Base-by-base conservation (phyloP, 108 stramenopile genomes). In the Nitzschia putrida region DNA sequence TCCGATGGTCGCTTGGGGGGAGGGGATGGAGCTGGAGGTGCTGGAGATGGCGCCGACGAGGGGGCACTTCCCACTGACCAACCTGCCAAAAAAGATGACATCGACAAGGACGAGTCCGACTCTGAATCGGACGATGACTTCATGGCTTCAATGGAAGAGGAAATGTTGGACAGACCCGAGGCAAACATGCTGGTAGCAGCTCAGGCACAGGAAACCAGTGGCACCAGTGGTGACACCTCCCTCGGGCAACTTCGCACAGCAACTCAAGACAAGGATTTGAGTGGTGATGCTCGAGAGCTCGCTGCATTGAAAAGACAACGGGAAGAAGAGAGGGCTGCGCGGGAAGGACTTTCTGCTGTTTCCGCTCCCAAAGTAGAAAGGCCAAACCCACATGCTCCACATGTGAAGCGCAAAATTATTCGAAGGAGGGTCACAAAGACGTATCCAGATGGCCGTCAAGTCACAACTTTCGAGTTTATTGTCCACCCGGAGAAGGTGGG, bases 391-490 rank as follows among this genome's bases (percentile, higher is more conserved):
- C 25, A 72, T 13, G 12, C 21, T 8, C 44, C 68, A 10, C 47
- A 52, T 41, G 45, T 56, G 23, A 77, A 73, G 23, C 64, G 77
- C 7, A 88, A 90, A 66, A 81, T 89, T n/a, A 81, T 94, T 58
- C 78, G 93, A 14, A 78, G 88, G 51, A 77, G 78, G 22, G 72
- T 91, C 16, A 89, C 82, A 4, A 94, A 90, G 74, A 95, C 94
- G 0, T 57, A 82, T 56, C 82, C 88, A 3, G 90, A 92, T 61
- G 94, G 94, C 16, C 76, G 73, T 16, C 85, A 86, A 39, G 85
- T 73, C 29, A 86, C 84, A 13, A 92, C 85, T 10, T 95, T 95
- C 80, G 85, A 92, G 57, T 93, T 93, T 60, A 87, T 95, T 41
- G 79, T 92, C 10, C 68, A 80, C 37, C 80, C 74, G 2, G 66